Conservation (phyloP, 2,329 filamentous ascomycete species). For the Colletotrichum sp. region DNA sequence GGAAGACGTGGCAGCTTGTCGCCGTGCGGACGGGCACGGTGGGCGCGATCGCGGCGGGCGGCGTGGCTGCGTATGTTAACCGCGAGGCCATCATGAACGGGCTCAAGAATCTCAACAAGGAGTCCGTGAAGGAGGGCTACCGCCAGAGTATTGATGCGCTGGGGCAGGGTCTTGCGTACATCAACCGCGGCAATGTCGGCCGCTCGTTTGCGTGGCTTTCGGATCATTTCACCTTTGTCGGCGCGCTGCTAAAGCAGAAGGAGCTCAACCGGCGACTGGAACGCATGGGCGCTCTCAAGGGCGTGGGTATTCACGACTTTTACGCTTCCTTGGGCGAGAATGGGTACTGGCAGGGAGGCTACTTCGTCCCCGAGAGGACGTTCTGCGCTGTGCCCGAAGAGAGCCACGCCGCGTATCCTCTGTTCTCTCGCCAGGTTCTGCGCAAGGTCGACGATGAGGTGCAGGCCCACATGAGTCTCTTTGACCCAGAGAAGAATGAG, state of each 20-base stretch:
- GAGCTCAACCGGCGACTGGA: constrained; percentile 74
- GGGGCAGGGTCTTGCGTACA: constrained; percentile 59
- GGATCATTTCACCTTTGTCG: constrained; percentile 86
- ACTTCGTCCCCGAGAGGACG: constrained; percentile 71
- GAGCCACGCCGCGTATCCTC: constrained; percentile 41
- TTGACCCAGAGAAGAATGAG: constrained; percentile 64
- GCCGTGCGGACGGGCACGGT: constrained; percentile 84
- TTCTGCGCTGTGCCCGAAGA: constrained; percentile 75
- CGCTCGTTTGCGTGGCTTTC: constrained; percentile 79
- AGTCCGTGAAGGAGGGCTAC: constrained; percentile 53
- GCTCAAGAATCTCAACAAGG: constrained; percentile 51
- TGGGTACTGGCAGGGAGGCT: constrained; percentile 65
- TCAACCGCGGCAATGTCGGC: constrained; percentile 64
- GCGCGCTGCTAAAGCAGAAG: constrained; percentile 74
- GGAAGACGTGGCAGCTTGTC: constrained; percentile 64
- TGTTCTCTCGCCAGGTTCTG: constrained; percentile 64
- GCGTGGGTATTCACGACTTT: constrained; percentile 74
- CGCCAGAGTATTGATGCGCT: constrained; percentile 53
- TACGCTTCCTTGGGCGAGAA: constrained; percentile 79
- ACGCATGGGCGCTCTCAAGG: constrained; percentile 63
- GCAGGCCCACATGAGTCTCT: constrained; percentile 73
- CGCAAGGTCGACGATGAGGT: constrained; percentile 72
- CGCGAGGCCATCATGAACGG: constrained; percentile 68
- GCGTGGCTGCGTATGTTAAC: constrained; percentile 81
- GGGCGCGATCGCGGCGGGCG: constrained; percentile 79